Base-by-base conservation (phyloP, 139 green algal species). In the Chlamydomonas sphaeroides region DNA sequence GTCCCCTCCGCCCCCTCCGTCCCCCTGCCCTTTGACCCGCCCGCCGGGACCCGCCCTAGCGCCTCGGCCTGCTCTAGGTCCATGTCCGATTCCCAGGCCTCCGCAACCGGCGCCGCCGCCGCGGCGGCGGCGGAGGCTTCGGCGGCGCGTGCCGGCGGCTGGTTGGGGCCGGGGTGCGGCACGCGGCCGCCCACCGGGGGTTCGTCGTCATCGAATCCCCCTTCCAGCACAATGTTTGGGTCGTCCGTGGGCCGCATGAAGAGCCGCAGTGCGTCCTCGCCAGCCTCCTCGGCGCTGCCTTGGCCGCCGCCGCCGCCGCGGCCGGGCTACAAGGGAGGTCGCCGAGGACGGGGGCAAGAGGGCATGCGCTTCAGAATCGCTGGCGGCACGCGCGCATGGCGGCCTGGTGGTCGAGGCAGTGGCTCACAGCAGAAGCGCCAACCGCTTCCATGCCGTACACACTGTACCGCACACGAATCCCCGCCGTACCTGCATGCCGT, bases 191-290 rank as follows among this genome's bases (percentile, higher is more conserved):
- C 51, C 61, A 23, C 32, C 48, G n/a, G 0, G 5, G 48, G 48
- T 45, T 49, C 32, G 10, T 65, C 61, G 35, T 79, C 72, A 15
- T 72, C 74, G 39, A 80, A 80, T 71, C 23, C 20, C 53, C 53
- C 53, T 62, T 23, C 75, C 23, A 73, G 21, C 15, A 72, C 62
- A 3, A 49, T 26, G 59, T 71, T 26, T 11, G 38, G 28, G 56
- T 68, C 56, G 28, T 80, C 59, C n/a, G 35, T 21, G 18, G 11
- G 45, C 23, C 42, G 62, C 32, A 72, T 35, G 25, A 82, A 56
- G 4, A 65, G 42, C 11, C 23, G 62, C 23, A 82, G n/a, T 26
- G 65, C 73, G 73, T 70, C 73, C 35, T 71, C 65, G 23, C 35
- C 57, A 42, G 62, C 62, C 36, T 36, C 59, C 6, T 6, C 61